Evolutionary conservation across 306 rosid species (phyloP), one percentile per base, ranked within the genome.

Genomic region (Castanea mollissima): DNA sequence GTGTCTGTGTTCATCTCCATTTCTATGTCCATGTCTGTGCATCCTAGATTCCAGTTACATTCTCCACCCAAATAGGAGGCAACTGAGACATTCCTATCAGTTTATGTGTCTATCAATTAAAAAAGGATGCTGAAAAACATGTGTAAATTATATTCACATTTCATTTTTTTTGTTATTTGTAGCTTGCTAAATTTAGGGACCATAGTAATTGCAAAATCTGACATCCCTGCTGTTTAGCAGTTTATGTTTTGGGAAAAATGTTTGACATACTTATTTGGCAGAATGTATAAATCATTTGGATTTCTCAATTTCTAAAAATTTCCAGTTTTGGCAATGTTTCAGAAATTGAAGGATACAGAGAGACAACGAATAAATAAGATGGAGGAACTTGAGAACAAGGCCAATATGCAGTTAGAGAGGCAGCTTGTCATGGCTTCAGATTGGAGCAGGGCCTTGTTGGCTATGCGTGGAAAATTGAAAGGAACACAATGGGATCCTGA

Each of bases 401-500:
- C 96, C 56, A 90, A 89, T 31, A 34, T 88, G 82, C 99, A 95
- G 84, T 88, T 93, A 75, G 99, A 95, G 86, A 95, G 99, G 85
- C 98, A 95, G 86, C 97, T 95, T 79, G 96, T 91, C 35, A 83
- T 95, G 99, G 99, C 99, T 82, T 93, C 99, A 41, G 55, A 77
- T 18, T 91, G 94, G 97, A 92, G 97, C 74, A 88, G 98, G 86
- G 83, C 90, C 76, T 84, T 95, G 83, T 78, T 95, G 90, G 82
- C 88, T 44, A 41, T 85, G 83, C 89, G 96, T 0, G 97, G 98
- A 68, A 93, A 93, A 85, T 81, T 95, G 58, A 93, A 83, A 87
- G 99, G 98, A 76, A 89, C 97, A 2, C 97, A 95, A 76, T 91
- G 93, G 92, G 99, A 95, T 89, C 99, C 98, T 46, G 97, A 90